Conservation (phyloP, 2,329 filamentous ascomycete species). For the Penicillium sp. region DNA sequence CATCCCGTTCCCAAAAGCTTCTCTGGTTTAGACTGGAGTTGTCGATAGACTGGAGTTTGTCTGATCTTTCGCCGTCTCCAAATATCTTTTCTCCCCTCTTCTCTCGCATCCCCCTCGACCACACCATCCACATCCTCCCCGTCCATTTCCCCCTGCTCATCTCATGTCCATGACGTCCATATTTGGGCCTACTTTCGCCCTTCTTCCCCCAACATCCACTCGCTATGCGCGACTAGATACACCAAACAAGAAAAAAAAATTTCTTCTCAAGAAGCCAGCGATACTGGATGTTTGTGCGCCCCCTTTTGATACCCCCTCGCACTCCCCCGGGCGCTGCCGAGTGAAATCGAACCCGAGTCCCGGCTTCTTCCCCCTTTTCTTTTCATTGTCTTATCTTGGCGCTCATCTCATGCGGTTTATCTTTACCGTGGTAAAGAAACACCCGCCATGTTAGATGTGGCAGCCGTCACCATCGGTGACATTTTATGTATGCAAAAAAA, state of each 20-base stretch:
- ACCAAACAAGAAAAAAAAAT: slow-evolving; percentile 23
- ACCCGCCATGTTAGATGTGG: slow-evolving; percentile 25
- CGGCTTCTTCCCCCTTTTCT: slow-evolving; percentile 8
- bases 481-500: slow-evolving; percentile 15
- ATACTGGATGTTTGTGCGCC: slow-evolving; percentile 12
- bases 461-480: slow-evolving; percentile 34
- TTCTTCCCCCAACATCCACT: neutral
- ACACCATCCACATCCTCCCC: neutral
- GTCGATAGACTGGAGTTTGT: slow-evolving; percentile 14
- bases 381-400: slow-evolving; percentile 21
- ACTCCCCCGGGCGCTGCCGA: slow-evolving; percentile 8
- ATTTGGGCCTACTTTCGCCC: slow-evolving; percentile 33
- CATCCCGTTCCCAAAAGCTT: neutral
- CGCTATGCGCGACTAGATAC: slow-evolving; percentile 22
- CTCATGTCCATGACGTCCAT: slow-evolving; percentile 2
- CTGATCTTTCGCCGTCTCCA: slow-evolving; percentile 3
- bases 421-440: neutral
- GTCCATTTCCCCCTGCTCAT: neutral
- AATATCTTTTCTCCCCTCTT: slow-evolving; percentile 3
- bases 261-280: slow-evolving; percentile 12
- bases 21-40: slow-evolving; percentile 1
- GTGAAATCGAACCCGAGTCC: slow-evolving; percentile 4
- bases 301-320: slow-evolving; percentile 25
- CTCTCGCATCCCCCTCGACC: neutral
- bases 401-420: slow-evolving; percentile 25